Evolutionary conservation across 179 eudicot species (phyloP).

Genomic region (Drosera spatulata): DNA sequence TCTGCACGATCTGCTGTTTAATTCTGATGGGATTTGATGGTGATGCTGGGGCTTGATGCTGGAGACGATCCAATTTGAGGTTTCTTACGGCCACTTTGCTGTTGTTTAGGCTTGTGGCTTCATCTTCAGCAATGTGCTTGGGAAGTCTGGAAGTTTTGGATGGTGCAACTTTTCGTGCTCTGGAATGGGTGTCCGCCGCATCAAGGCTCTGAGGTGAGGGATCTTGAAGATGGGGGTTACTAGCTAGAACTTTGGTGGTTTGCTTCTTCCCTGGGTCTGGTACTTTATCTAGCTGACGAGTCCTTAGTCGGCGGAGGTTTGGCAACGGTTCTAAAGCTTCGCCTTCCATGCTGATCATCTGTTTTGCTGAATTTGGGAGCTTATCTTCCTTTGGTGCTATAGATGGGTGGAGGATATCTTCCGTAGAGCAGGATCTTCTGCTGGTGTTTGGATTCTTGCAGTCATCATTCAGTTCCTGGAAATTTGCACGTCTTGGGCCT

Average conservation of each 20-base stretch:
- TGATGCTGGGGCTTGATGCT: not conserved
- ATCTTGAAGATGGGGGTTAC: constrained; percentile 1
- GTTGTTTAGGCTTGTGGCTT: constrained; percentile 5
- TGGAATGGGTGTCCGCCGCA: constrained; percentile 6
- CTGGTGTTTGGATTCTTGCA: not conserved
- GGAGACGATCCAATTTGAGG: not conserved
- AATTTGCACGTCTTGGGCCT: constrained; percentile 4
- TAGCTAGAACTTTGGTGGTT: constrained; percentile 8
- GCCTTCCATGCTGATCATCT: not conserved
- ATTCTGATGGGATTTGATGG: constrained; percentile 3
- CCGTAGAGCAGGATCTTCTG: constrained; percentile 3
- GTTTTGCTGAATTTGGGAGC: constrained; percentile 8
- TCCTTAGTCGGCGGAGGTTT: constrained; percentile 10
- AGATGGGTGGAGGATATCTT: constrained; percentile 7
- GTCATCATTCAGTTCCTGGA: not conserved
- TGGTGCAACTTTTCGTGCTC: constrained; percentile 14
- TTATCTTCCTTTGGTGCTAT: constrained; percentile 6
- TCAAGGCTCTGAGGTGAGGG: constrained; percentile 8
- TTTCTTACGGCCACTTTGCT: not conserved
- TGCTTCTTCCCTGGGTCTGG: constrained; percentile 11
- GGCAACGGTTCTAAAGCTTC: constrained; percentile 6
- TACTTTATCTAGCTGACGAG: constrained; percentile 6
- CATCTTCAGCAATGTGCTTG: constrained; percentile 5
- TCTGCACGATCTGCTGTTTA: constrained; percentile 10
- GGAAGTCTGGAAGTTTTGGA: constrained; percentile 5